Percentiles rank a stretch among this genome's conserved stretches.
Conservation (phyloP, 1,284 basidiomycete species). For the Ustilago curta region DNA sequence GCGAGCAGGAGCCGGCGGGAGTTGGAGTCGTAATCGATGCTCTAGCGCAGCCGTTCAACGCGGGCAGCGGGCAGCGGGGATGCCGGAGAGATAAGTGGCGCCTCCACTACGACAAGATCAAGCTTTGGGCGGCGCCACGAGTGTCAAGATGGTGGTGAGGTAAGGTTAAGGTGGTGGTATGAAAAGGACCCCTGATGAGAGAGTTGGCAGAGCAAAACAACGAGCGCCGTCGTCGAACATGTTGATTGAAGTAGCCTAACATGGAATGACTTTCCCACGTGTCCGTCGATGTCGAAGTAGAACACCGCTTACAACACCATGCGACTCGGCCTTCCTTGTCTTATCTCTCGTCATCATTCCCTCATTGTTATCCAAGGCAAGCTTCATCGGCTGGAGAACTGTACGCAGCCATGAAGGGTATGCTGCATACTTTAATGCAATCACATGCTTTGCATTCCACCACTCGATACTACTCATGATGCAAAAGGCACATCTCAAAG, state of each 20-base stretch:
- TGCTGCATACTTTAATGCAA: background rate
- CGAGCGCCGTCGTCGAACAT: too few species aligned
- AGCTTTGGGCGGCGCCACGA: slow-evolving; percentile 9
- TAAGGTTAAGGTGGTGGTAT: background rate
- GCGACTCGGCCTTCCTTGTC: slow-evolving; percentile 17
- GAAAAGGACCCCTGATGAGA: too few species aligned
- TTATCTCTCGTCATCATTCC: background rate
- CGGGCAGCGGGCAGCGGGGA: background rate
- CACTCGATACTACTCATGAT: slow-evolving; percentile 2
- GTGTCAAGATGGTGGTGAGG: slow-evolving; percentile 7
- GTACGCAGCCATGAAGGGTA: background rate
- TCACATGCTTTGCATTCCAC: slow-evolving; percentile 12
- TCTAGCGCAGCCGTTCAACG: background rate
- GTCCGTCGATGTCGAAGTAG: slow-evolving; percentile 4
- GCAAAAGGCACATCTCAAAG: slow-evolving; percentile 5
- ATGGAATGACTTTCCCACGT: too few species aligned
- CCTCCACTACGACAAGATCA: slow-evolving; percentile 5
- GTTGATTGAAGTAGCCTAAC: slow-evolving; percentile 6
- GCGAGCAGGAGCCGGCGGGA: background rate
- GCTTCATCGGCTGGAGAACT: background rate
- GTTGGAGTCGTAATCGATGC: too few species aligned
- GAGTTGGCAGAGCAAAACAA: too few species aligned
- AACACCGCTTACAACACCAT: too few species aligned
- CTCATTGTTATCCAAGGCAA: background rate
- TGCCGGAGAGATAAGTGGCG: background rate